phyloP scores from a whole-genome alignment of 306 rosid species.

The Malus sylvestris region DNA sequence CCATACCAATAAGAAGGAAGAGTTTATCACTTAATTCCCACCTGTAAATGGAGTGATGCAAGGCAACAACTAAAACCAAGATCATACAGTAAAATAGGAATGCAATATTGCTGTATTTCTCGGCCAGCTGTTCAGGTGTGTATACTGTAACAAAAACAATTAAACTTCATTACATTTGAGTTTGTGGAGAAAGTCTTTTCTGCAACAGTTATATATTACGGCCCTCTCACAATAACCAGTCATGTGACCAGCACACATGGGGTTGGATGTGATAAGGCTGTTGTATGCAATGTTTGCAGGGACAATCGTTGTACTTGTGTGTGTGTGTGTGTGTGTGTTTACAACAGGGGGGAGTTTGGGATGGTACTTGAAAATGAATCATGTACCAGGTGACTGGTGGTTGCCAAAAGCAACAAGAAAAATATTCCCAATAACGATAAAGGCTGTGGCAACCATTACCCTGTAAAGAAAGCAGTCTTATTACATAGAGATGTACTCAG shows the following conservation, averaged over 20 bases:
- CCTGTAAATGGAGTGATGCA: slow-evolving; percentile 84
- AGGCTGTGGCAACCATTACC: slow-evolving; percentile 90
- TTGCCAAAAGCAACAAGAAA: slow-evolving; percentile 97
- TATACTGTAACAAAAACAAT: slow-evolving; percentile 57
- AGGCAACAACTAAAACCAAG: slow-evolving; percentile 63
- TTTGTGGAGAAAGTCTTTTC: not conserved
- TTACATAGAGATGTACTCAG: not conserved
- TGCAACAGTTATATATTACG: not conserved
- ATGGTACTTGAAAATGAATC: slow-evolving; percentile 7
- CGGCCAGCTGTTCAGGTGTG: slow-evolving; percentile 91
- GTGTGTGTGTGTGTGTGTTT: not conserved
- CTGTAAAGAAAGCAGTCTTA: slow-evolving; percentile 37
- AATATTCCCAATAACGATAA: slow-evolving; percentile 89
- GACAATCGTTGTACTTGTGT: not conserved
- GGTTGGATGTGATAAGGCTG: not conserved
- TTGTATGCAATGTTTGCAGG: not conserved
- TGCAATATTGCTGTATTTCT: slow-evolving; percentile 76
- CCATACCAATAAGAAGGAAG: slow-evolving; percentile 6
- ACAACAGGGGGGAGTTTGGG: not conserved
- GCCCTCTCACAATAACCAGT: not conserved
- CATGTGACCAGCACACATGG: not conserved
- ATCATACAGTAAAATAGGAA: slow-evolving; percentile 82
- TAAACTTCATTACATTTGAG: not conserved
- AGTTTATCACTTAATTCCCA: slow-evolving; percentile 23
- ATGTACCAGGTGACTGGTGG: slow-evolving; percentile 95